Percentiles rank a stretch among this genome's conserved stretches.
Conservation (phyloP, 164 flowering plant genomes). For the Stephania cephalantha region DNA sequence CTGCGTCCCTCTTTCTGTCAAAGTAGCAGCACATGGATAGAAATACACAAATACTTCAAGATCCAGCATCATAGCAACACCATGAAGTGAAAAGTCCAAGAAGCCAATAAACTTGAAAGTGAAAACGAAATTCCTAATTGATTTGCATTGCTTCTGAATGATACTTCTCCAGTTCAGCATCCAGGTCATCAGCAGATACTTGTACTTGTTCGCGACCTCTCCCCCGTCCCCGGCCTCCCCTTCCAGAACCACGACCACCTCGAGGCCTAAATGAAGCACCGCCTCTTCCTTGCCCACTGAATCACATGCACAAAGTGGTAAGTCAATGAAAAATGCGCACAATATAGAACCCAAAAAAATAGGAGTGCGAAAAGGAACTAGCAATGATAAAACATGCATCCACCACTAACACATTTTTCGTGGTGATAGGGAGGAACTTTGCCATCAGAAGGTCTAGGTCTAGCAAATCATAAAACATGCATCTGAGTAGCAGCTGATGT, state of each 20-base stretch:
- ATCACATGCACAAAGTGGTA: conserved; percentile 3
- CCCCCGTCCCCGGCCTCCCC: conserved; percentile 35
- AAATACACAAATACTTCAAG: conserved; percentile 14
- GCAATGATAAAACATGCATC: no score
- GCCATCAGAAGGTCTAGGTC: background rate
- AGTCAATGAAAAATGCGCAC: background rate
- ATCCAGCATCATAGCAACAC: conserved; percentile 11
- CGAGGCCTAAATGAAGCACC: conserved; percentile 39
- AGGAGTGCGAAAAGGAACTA: background rate
- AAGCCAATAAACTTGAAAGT: conserved; percentile 6
- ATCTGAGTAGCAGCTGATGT: background rate
- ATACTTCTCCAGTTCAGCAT: conserved; percentile 67
- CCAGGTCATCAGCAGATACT: conserved; percentile 54
- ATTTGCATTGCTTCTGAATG: conserved; percentile 63
- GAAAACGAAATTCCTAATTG: conserved; percentile 24
- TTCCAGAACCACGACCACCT: conserved; percentile 39
- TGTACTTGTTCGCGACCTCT: conserved; percentile 42
- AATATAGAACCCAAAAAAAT: background rate
- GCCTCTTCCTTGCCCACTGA: conserved; percentile 63
- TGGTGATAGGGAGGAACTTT: no score
- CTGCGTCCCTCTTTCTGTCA: background rate
- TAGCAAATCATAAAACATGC: background rate
- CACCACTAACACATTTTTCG: no score
- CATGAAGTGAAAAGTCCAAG: conserved; percentile 2
- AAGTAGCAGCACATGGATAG: background rate